These are phyloP conservation scores for Mrakia hoshinonis DNA, from an alignment of 768 basidiomycete genomes.

Conservation along the genomic window DNA sequence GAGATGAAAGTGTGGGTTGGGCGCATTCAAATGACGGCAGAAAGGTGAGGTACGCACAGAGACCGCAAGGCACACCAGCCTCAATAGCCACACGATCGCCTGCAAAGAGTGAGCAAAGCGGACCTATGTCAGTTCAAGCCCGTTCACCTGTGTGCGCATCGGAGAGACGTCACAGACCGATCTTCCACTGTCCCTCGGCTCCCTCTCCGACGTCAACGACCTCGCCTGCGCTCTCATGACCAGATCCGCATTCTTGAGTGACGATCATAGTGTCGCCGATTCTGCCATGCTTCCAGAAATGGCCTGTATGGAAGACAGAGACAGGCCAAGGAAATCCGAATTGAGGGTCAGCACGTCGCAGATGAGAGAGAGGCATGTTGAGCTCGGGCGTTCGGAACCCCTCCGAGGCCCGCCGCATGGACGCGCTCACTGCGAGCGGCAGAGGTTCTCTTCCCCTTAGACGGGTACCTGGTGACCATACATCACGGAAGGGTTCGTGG, in stretches of 20 bases:
- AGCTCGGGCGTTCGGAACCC: neutral
- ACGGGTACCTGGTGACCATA: no score
- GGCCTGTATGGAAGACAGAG: slow-evolving; percentile 8
- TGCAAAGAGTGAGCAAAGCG: slow-evolving; percentile 6
- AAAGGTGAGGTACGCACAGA: slow-evolving; percentile 39
- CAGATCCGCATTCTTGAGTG: slow-evolving; percentile 22
- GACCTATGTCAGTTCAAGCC: neutral
- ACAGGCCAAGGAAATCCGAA: neutral
- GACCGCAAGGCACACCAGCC: slow-evolving; percentile 38
- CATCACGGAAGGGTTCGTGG: no score
- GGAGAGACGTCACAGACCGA: neutral
- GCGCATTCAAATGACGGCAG: neutral
- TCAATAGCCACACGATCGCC: slow-evolving; percentile 33
- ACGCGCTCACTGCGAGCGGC: no score
- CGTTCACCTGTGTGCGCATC: no score
- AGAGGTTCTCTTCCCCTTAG: no score
- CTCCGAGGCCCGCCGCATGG: no score
- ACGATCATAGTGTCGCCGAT: slow-evolving; percentile 22
- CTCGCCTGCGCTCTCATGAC: slow-evolving; percentile 27
- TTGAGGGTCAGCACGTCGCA: neutral
- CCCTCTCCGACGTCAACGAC: slow-evolving; percentile 17
- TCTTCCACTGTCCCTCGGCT: neutral
- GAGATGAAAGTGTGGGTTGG: neutral
- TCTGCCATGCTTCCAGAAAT: slow-evolving; percentile 23
- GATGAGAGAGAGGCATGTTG: neutral